phyloP scores from a whole-genome alignment of 2,329 filamentous ascomycete species.

The Epichloe sibirici region DNA sequence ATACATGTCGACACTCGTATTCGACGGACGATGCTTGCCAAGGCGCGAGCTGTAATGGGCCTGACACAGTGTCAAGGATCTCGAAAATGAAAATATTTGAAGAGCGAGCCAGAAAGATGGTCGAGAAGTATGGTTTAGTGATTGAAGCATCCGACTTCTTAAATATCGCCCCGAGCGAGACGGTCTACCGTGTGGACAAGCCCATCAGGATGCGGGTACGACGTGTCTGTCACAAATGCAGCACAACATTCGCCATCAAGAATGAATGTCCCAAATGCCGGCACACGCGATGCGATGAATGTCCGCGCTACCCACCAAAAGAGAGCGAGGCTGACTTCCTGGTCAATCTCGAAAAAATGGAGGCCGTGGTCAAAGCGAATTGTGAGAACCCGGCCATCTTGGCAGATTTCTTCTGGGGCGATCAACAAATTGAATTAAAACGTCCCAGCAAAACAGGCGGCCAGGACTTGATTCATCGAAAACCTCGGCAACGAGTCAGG shows the following conservation, averaged over 20 bases:
- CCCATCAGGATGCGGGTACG: conserved; percentile 68
- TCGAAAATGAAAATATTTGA: conserved; percentile 40
- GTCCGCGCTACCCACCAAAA: conserved; percentile 60
- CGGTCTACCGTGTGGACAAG: conserved; percentile 56
- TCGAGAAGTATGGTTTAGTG: conserved; percentile 42
- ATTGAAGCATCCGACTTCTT: conserved; percentile 43
- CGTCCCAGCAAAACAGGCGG: conserved; percentile 53
- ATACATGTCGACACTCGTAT: neutral
- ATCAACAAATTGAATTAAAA: conserved; percentile 42
- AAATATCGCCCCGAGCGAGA: conserved; percentile 34
- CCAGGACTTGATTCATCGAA: conserved; percentile 60
- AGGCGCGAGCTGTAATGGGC: conserved; percentile 15
- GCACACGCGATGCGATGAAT: conserved; percentile 71
- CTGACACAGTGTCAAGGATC: conserved; percentile 24
- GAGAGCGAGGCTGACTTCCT: conserved; percentile 43
- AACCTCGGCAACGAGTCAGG: conserved; percentile 59
- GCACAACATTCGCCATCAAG: conserved; percentile 57
- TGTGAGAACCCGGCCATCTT: conserved; percentile 44
- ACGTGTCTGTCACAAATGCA: conserved; percentile 71
- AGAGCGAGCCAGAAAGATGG: conserved; percentile 43
- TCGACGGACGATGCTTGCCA: conserved; percentile 14
- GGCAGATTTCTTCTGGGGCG: conserved; percentile 33
- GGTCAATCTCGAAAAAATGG: conserved; percentile 38
- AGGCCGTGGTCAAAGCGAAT: conserved; percentile 39
- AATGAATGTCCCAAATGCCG: conserved; percentile 67